phyloP scores from a whole-genome alignment of 805 yeast species.

The Sungouiella blattae region DNA sequence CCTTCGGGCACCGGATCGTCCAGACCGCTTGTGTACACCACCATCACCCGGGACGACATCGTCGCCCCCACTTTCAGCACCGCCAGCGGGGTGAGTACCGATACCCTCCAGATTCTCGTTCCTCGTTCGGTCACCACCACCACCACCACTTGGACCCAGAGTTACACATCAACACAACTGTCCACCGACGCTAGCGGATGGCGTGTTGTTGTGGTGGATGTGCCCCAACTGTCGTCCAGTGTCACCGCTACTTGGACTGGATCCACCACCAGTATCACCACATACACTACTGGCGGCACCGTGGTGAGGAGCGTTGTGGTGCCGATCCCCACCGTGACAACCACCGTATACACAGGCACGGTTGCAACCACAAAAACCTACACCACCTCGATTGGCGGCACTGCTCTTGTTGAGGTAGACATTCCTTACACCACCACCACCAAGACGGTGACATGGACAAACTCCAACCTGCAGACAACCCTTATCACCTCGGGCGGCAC shows the following conservation, averaged over 20 bases:
- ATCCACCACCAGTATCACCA: constrained; percentile 3
- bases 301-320: background rate
- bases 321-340: constrained; percentile 4
- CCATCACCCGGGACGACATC: background rate
- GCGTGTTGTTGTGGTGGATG: constrained; percentile 4
- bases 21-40: constrained; percentile 1
- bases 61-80: background rate
- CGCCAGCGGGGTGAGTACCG: constrained; percentile 5
- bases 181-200: constrained; percentile 8
- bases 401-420: constrained; percentile 11
- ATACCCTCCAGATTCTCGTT: constrained; percentile 5
- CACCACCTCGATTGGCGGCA: constrained; percentile 7
- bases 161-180: no score
- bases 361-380: constrained; percentile 5
- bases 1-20: no score
- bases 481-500: constrained; percentile 8
- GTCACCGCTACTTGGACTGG: constrained; percentile 12
- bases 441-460: constrained; percentile 9
- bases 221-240: constrained; percentile 1
- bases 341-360: constrained; percentile 5
- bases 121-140: constrained; percentile 5
- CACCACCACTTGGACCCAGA: no score
- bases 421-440: constrained; percentile 8
- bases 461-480: constrained; percentile 6
- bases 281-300: background rate